A percentile compares a stretch with the other conserved stretches of the same genome.
Evolutionary conservation across 179 eudicot genomes (phyloP).

Genomic region (Silene coronaria): DNA sequence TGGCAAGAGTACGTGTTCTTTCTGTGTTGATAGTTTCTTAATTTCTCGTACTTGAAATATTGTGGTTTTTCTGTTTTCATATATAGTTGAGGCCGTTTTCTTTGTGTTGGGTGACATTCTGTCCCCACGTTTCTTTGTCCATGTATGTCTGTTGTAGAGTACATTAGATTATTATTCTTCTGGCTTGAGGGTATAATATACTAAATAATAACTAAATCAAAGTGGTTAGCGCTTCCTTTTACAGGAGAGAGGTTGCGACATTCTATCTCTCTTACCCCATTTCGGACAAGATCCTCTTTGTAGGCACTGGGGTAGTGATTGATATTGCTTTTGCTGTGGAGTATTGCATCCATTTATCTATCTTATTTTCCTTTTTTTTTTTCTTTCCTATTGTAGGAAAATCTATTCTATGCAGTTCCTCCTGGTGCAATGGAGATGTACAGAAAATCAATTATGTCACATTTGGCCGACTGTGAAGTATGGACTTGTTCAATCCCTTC

Average conservation of each 20-base stretch:
- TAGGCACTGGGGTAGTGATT: not conserved
- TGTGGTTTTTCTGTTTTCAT: not conserved
- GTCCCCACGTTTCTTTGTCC: not conserved
- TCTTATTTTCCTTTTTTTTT: conserved; percentile 10
- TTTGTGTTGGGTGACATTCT: not conserved
- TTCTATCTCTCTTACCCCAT: not conserved
- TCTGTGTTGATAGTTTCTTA: not conserved
- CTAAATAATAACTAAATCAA: not conserved
- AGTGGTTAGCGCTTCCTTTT: not conserved
- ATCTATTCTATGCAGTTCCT: conserved; percentile 64
- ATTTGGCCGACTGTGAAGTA: conserved; percentile 59
- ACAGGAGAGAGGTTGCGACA: not conserved
- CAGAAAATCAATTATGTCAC: conserved; percentile 60
- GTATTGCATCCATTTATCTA: not conserved
- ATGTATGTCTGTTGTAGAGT: not conserved
- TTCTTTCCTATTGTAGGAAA: conserved; percentile 43
- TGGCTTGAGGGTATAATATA: not conserved
- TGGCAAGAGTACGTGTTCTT: not conserved
- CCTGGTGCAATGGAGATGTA: conserved; percentile 73
- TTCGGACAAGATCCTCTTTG: not conserved
- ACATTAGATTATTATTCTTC: not conserved
- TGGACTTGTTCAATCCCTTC: conserved; percentile 1
- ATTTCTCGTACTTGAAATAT: not conserved
- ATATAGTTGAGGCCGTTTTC: not conserved
- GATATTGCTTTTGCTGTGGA: not conserved